These are phyloP conservation scores for Daedaleopsis nitida DNA, from an alignment of 768 basidiomycete genomes.

Conservation along the genomic window DNA sequence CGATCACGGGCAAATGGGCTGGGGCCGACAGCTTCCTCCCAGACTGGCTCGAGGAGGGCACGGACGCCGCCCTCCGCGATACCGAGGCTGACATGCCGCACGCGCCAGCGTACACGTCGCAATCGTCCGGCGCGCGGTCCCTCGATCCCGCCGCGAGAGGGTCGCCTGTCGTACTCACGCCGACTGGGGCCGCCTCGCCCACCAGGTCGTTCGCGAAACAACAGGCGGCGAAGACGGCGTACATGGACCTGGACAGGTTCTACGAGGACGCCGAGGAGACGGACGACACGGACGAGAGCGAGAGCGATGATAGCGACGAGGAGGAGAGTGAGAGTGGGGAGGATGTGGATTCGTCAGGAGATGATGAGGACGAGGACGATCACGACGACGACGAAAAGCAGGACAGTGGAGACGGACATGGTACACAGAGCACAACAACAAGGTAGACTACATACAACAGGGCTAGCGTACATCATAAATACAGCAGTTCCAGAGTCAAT, in stretches of 20 bases:
- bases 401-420: conserved; percentile 29
- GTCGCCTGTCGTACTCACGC: conserved; percentile 60
- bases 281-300: conserved; percentile 33
- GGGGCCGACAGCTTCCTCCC: conserved; percentile 59
- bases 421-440: conserved; percentile 22
- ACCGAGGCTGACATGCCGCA: conserved; percentile 53
- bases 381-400: conserved; percentile 34
- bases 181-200: conserved; percentile 49
- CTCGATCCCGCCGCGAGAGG: conserved; percentile 31
- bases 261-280: conserved; percentile 53
- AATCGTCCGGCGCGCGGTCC: conserved; percentile 40
- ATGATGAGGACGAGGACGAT: conserved; percentile 20
- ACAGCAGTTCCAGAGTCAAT: neutral
- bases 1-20: conserved; percentile 59
- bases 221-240: conserved; percentile 46
- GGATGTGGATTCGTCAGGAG: conserved; percentile 2
- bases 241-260: conserved; percentile 71
- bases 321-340: conserved; percentile 24
- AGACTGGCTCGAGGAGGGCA: conserved; percentile 88
- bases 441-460: conserved; percentile 22
- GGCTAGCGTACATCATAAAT: conserved; percentile 10
- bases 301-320: conserved; percentile 37
- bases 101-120: conserved; percentile 35
- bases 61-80: conserved; percentile 76
- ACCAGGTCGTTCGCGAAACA: conserved; percentile 37